Evolutionary conservation across 257 asterid species (phyloP), one percentile per base, ranked within the genome.

Genomic region (Forsythia viridissima): DNA sequence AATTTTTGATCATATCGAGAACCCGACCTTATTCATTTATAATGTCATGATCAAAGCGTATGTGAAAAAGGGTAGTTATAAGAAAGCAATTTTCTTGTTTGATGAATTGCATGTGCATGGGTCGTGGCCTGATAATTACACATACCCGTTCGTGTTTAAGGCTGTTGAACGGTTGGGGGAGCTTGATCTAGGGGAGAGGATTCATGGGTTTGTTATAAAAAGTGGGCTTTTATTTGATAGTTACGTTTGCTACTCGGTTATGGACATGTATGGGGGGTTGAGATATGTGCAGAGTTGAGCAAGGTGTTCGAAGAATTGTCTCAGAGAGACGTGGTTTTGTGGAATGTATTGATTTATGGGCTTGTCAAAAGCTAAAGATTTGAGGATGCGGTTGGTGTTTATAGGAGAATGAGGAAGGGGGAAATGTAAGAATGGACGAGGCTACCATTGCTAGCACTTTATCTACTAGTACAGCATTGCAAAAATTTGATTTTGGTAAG

Each of bases 81-180:
- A 81, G 75, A 77, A 78, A 73, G 85, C 95, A 39, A 85, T 92
- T 67, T 85, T 42, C 82, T 76, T 92, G 92, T 94, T 94, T 77
- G 89, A 91, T 79, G 92, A 91, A 79, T 77, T 93, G 82, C 92
- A 91, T 69, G 76, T 37, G 71, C 70, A 59, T 80, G 92, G 96
- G 46, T 71, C 89, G 79, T 82, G 86, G 83, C 97, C 97, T 0
- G 98, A 94, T 87, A 90, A 84, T 73, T 94, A 86, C 46, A 92
- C 97, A 4, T 94, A 88, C 80, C 97, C 97, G 1, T 94, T 94
- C 57, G 91, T 92, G 79, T 92, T 87, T 63, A 92, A 94, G 84
- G 92, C 97, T 5, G 75, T 90, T 77, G 94, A 85, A 6, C 82
- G 91, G 76, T 73, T 92, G 88, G 84, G 85, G 76, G 43, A 42